phyloP scores from a whole-genome alignment of 345 rosid species.

The Brassica nigra region DNA sequence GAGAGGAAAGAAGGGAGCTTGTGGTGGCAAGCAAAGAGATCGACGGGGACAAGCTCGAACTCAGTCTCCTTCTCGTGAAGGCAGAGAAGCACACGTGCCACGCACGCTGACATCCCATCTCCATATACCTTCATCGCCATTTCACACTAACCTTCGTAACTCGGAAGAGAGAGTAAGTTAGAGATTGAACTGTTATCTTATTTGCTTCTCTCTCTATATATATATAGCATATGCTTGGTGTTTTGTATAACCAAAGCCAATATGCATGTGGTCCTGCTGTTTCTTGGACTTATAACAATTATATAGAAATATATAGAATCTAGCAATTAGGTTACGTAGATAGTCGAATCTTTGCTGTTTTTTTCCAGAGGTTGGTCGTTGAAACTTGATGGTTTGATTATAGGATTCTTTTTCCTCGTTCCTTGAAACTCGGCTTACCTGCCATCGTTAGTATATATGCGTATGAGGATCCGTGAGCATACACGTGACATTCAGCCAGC shows the following conservation, averaged over 20 bases:
- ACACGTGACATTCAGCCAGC: neutral
- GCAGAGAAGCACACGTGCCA: constrained; percentile 61
- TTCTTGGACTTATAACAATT: constrained; percentile 6
- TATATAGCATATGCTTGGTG: constrained; percentile 2
- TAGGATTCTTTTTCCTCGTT: constrained; percentile 30
- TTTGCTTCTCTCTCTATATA: neutral
- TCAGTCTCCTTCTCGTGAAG: constrained; percentile 71
- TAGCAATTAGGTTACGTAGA: neutral
- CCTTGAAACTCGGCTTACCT: constrained; percentile 18
- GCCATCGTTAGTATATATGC: neutral
- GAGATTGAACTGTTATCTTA: constrained; percentile 1
- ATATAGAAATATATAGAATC: neutral
- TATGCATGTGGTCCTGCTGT: constrained; percentile 6
- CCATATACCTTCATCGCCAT: constrained; percentile 74
- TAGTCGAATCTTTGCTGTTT: constrained; percentile 26
- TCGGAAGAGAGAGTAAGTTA: neutral
- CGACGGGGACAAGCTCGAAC: constrained; percentile 66
- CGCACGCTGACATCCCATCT: constrained; percentile 67
- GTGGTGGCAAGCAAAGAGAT: constrained; percentile 69
- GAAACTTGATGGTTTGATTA: constrained; percentile 13
- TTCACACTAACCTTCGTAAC: constrained; percentile 8
- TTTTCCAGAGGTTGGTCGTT: constrained; percentile 11
- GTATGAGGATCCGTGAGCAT: neutral
- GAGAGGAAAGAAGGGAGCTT: constrained; percentile 62
- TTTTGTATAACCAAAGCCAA: neutral